phyloP scores from a whole-genome alignment of 192 early-diverging fungal species.

The Coemansia sp. region DNA sequence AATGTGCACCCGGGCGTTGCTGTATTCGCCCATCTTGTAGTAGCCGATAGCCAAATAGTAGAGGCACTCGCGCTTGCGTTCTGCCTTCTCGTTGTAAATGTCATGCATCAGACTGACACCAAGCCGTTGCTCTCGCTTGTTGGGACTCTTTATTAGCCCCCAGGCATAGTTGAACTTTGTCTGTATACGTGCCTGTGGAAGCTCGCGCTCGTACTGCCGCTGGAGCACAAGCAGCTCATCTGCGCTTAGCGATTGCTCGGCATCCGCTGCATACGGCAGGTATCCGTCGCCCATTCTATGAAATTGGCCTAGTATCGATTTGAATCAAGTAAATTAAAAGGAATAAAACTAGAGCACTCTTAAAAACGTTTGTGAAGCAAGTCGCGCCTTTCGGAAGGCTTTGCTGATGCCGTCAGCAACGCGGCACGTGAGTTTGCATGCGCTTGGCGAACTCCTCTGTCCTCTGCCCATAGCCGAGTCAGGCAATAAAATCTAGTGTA shows the following conservation, averaged over 20 bases:
- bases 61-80: slow-evolving; percentile 88
- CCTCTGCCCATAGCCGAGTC: not conserved
- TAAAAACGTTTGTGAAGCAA: too few relatives aligned
- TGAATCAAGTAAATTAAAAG: slow-evolving; percentile 1
- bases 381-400: too few relatives aligned
- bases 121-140: slow-evolving; percentile 65
- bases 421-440: too few relatives aligned
- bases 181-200: slow-evolving; percentile 69
- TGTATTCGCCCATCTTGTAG: slow-evolving; percentile 88
- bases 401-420: too few relatives aligned
- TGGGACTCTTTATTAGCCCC: slow-evolving; percentile 76
- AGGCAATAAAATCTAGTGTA: too few relatives aligned
- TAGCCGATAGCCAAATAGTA: slow-evolving; percentile 92
- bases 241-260: slow-evolving; percentile 32
- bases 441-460: slow-evolving; percentile 3
- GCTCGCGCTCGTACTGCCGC: slow-evolving; percentile 71
- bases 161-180: slow-evolving; percentile 98
- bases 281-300: slow-evolving; percentile 21
- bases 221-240: slow-evolving; percentile 59
- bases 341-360: not conserved
- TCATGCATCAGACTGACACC: slow-evolving; percentile 80
- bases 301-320: not conserved
- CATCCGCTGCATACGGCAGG: slow-evolving; percentile 49
- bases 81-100: slow-evolving; percentile 79
- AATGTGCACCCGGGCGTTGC: slow-evolving; percentile 76